Conservation (phyloP, 805 yeast species). For the Schwanniomyces sp. region DNA sequence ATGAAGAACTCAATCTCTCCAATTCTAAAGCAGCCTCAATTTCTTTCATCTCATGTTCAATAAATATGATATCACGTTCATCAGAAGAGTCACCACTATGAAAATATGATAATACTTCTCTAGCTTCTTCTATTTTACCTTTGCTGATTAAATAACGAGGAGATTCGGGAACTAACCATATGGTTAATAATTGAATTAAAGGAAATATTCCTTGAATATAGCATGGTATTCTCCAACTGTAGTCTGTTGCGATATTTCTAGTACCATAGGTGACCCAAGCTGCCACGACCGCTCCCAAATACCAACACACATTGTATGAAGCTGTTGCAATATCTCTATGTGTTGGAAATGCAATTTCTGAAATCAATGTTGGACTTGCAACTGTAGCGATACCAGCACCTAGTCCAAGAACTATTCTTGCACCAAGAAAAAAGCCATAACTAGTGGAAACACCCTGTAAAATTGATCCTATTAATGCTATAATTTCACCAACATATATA, state of each 20-base stretch:
- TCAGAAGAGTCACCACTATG: constrained; percentile 41
- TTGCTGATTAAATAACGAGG: constrained; percentile 46
- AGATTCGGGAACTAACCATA: constrained; percentile 48
- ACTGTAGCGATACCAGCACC: constrained; percentile 44
- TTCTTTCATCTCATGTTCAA: constrained; percentile 40
- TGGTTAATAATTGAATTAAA: constrained; percentile 31
- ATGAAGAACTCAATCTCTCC: constrained; percentile 32
- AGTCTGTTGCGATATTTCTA: constrained; percentile 22
- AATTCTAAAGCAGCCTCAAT: constrained; percentile 39
- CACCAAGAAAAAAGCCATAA: constrained; percentile 40
- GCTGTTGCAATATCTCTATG: constrained; percentile 43
- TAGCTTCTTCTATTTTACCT: constrained; percentile 45
- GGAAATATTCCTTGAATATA: constrained; percentile 52
- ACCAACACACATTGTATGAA: constrained; percentile 53
- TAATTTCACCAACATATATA: constrained; percentile 21
- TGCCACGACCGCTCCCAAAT: constrained; percentile 53
- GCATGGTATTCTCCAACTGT: constrained; percentile 58
- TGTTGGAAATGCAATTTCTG: constrained; percentile 52
- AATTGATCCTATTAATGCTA: constrained; percentile 31
- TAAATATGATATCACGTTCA: constrained; percentile 23
- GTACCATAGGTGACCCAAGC: constrained; percentile 54
- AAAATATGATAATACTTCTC: constrained; percentile 34
- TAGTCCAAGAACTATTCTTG: constrained; percentile 50
- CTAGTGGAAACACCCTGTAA: constrained; percentile 37
- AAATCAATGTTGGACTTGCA: constrained; percentile 47